Base-by-base conservation (phyloP, 306 rosid genomes). In the Pyrus communis region DNA sequence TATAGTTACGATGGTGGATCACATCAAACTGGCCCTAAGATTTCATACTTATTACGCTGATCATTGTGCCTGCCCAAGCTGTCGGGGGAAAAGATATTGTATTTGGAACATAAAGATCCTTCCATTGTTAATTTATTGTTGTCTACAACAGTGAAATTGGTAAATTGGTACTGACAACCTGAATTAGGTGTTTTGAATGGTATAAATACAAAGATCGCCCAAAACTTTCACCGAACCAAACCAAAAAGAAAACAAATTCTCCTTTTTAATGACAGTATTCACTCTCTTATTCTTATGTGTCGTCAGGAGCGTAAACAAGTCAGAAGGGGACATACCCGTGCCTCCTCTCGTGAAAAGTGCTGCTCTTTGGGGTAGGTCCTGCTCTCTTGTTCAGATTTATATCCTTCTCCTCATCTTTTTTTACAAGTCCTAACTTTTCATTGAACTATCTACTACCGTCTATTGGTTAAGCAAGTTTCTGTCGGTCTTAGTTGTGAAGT, bases 321-420 rank as follows among this genome's bases (percentile, higher is more conserved):
- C 97, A 57, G 96, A 92, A 75, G 85, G 88, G 58, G 98, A 92
- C 82, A 76, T 96, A 82, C 98, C 97, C 4, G 92, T 96, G 74
- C 99, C 99, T 74, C 98, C 99, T 57, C 98, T 92, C 79, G 30
- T 96, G 70, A 65, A 86, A 84, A 92, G 98, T 84, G 99, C 99
- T 9, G 80, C 73, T 85, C 86, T 86, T 82, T 85, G 87, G 85
- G 81, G 89, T 86, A 79, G 70, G 78, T 62, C 60, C 31, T 25
- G 52, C 11, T 51, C n/a, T 52, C 42, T 62, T 52, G 40, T 33
- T 25, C 22, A 19, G 31, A 71, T 78, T 35, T 38, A 11, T n/a
- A 31, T 21, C 70, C 1, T 25, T 70, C 11, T 15, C 43, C 17
- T 43, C 33, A 4, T 60, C 40, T 42, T 25, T 22, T 5, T 40